Percentiles rank a stretch among this genome's conserved stretches.
Conservation (phyloP, 2,329 filamentous ascomycete species). For the Neonectria neomacrospora region DNA sequence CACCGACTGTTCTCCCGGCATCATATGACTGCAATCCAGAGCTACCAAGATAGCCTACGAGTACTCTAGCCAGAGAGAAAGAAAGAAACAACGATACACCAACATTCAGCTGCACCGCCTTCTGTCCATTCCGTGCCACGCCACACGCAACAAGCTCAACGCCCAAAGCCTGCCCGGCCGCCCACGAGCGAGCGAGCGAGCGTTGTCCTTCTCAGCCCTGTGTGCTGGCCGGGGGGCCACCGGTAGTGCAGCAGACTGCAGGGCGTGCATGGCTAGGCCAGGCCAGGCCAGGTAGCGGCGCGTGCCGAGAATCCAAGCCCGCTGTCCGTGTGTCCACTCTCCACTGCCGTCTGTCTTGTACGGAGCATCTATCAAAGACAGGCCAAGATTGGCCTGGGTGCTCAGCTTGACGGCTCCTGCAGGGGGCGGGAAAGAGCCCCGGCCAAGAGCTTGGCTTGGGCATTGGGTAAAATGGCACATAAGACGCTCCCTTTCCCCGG, state of each 20-base stretch:
- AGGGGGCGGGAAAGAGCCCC: not conserved
- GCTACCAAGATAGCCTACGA: not conserved
- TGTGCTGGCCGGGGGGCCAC: not conserved
- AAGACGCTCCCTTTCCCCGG: conserved; percentile 6
- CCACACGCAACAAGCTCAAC: not conserved
- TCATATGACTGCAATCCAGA: not conserved
- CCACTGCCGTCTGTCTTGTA: not conserved
- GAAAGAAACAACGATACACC: not conserved
- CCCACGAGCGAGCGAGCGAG: not conserved
- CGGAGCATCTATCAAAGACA: not conserved
- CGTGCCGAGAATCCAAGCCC: not conserved
- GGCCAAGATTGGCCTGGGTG: not conserved
- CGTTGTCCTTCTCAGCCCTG: conserved; percentile 32
- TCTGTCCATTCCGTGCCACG: not conserved
- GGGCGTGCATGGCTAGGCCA: not conserved
- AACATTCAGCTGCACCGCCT: not conserved
- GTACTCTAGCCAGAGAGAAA: not conserved
- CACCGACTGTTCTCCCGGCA: not conserved
- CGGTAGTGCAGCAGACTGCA: not conserved
- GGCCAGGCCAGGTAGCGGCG: not conserved
- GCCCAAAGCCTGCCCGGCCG: not conserved
- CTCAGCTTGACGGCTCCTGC: not conserved
- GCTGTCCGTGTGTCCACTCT: not conserved
- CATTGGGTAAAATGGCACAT: not conserved
- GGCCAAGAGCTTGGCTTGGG: not conserved